Evolutionary conservation across 2,329 filamentous ascomycete genomes (phyloP), one percentile per base, ranked within the genome.

Genomic region (Fusarium avenaceum): DNA sequence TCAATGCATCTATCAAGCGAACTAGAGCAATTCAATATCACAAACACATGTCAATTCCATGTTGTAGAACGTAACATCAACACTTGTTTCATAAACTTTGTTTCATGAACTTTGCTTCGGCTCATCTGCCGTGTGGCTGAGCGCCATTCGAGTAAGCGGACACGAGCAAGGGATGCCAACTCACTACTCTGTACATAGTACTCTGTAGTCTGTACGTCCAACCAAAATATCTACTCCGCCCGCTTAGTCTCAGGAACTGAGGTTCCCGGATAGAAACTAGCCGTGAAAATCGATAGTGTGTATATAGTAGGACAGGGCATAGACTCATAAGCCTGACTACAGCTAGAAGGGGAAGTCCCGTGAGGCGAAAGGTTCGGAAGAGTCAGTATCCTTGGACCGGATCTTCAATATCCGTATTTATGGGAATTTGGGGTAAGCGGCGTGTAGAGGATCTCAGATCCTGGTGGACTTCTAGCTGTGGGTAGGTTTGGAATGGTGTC

Each of bases 91-190:
- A 48, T 20, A 32, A 39, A 15, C 20, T 65, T 42, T 52, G 20
- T 6, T 13, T 52, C 61, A 24, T 24, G 24, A 24, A 15, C 20
- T 65, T 42, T 53, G n/a, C 7, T 10, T 53, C 61, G 60, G 60
- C 42, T 64, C 42, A 44, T 52, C 40, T 59, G 42, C 46, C 60
- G 53, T 59, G 60, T 65, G 52, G 60, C 61, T 65, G 24, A 48
- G 59, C 44, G 46, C 46, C 30, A 53, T 60, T 24, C 6, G 14
- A 22, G 51, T 57, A 40, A 54, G 51, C 42, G n/a, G 19, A 43
- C 26, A 44, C 30, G 14, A 24, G 39, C 28, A 48, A 35, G 22
- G n/a, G 28, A 46, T 49, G 22, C 26, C 30, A 33, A 33, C 30
- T 33, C 30, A 33, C 30, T n/a, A 24, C 24, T 24, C 24, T 24